Evolutionary conservation across 805 yeast species (phyloP).

Genomic region (Ogataea nitratoaversa): DNA sequence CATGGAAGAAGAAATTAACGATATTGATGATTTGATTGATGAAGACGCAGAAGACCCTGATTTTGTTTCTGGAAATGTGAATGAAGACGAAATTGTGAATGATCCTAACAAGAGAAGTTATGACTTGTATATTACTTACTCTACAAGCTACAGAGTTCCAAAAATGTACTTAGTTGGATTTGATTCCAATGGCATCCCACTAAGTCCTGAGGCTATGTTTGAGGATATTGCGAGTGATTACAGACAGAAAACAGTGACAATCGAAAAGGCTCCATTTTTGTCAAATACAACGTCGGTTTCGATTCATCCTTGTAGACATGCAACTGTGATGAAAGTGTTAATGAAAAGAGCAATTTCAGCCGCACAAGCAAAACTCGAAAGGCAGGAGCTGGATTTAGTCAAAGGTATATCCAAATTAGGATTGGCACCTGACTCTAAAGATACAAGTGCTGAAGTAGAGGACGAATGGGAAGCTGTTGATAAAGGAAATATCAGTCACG

Average conservation of each 20-base stretch:
- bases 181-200: conserved; percentile 76
- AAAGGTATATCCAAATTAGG: conserved; percentile 46
- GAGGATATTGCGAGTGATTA: conserved; percentile 91
- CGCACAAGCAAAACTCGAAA: conserved; percentile 30
- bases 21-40: conserved; percentile 35
- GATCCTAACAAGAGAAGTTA: conserved; percentile 58
- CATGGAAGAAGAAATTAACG: conserved; percentile 36
- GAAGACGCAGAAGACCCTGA: conserved; percentile 35
- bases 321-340: conserved; percentile 87
- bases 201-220: conserved; percentile 86
- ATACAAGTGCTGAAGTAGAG: conserved; percentile 25
- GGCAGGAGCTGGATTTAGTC: conserved; percentile 27
- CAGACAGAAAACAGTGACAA: conserved; percentile 93
- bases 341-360: conserved; percentile 68
- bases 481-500: conserved; percentile 9
- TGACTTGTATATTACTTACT: conserved; percentile 86
- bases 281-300: conserved; percentile 75
- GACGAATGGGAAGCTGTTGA: conserved; percentile 58
- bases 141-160: conserved; percentile 94
- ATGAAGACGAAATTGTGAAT: conserved; percentile 37
- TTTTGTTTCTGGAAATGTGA: conserved; percentile 14
- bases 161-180: conserved; percentile 90
- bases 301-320: conserved; percentile 95
- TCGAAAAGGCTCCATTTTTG: conserved; percentile 85
- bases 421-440: conserved; percentile 35